Evolutionary conservation across 2,329 filamentous ascomycete species (phyloP), one percentile per base, ranked within the genome.

Genomic region (Aspergillus pseudoglaucus): DNA sequence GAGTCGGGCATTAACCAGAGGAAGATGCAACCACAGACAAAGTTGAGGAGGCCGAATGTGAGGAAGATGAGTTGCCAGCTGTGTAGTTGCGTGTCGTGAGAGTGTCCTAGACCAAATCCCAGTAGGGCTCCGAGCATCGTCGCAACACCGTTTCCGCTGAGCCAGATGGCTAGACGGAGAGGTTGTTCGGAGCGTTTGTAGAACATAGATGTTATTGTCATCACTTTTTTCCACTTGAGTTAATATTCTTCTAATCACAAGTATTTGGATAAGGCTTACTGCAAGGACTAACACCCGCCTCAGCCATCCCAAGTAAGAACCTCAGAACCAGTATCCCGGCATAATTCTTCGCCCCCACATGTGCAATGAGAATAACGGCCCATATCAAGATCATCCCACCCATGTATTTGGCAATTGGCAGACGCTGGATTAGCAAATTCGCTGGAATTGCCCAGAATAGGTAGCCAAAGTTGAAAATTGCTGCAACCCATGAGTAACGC

Each of bases 401-500:
- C 46, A 74, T 67, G 18, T 73, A 59, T 38, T 68, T 69, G 18
- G 65, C 72, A 9, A 75, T 64, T 6, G 72, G 70, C 27, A 69
- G 59, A 10, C 68, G 66, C 50, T 74, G 71, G 18, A 75, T 60
- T 9, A 69, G 48, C 10, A 74, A 45, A 47, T 72, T 71, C 51
- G 67, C 66, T 1, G 71, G 72, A 37, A 67, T 68, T 2, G 67
- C 65, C 44, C 67, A 68, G 37, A 63, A 55, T 1, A 74, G 62
- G 57, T 68, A 75, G 22, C 72, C 72, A 45, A 75, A 72, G 48
- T 74, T 70, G 46, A 71, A 63, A 8, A 70, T 68, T 3, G 70
- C 70, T 20, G 70, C 68, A 9, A 73, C 70, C 71, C 71, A 74
- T 10, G 69, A 70, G 53, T 74, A 73, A 47, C 70, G 61, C 45